phyloP scores from a whole-genome alignment of 2,329 filamentous ascomycete species.

The Ascosphaera pollenicola region DNA sequence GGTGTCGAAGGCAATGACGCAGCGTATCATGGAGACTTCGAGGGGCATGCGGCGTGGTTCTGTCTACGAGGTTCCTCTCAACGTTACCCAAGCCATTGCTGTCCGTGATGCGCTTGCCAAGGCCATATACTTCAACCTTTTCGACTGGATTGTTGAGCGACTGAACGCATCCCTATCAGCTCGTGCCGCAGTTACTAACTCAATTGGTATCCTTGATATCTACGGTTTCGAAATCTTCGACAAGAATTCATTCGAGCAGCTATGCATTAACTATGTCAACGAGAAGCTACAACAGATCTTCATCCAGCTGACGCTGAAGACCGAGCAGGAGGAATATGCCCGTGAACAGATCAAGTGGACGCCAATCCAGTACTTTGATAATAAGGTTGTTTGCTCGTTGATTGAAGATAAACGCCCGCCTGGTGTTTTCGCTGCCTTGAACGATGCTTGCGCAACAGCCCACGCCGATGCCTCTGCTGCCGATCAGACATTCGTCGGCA shows the following conservation, averaged over 20 bases:
- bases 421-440: constrained; percentile 85
- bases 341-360: constrained; percentile 96
- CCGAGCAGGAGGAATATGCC: constrained; percentile 94
- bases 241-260: constrained; percentile 95
- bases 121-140: constrained; percentile 93
- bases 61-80: constrained; percentile 55
- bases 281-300: constrained; percentile 99
- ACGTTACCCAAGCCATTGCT: constrained; percentile 63
- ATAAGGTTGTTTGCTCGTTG: constrained; percentile 93
- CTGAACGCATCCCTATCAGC: constrained; percentile 77
- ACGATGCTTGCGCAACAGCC: constrained; percentile 96
- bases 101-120: constrained; percentile 83
- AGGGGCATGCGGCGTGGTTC: constrained; percentile 43
- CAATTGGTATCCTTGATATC: constrained; percentile 93
- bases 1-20: constrained; percentile 70
- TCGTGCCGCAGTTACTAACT: constrained; percentile 51
- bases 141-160: constrained; percentile 93
- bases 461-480: constrained; percentile 88
- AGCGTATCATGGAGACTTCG: constrained; percentile 58
- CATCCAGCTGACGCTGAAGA: constrained; percentile 88
- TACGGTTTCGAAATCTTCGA: constrained; percentile 99
- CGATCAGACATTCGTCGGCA: constrained; percentile 87
- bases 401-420: constrained; percentile 83
- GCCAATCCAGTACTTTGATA: constrained; percentile 98
- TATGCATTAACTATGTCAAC: constrained; percentile 99